phyloP scores from a whole-genome alignment of 2,329 filamentous ascomycete genomes.

The Exophiala oligosperma region DNA sequence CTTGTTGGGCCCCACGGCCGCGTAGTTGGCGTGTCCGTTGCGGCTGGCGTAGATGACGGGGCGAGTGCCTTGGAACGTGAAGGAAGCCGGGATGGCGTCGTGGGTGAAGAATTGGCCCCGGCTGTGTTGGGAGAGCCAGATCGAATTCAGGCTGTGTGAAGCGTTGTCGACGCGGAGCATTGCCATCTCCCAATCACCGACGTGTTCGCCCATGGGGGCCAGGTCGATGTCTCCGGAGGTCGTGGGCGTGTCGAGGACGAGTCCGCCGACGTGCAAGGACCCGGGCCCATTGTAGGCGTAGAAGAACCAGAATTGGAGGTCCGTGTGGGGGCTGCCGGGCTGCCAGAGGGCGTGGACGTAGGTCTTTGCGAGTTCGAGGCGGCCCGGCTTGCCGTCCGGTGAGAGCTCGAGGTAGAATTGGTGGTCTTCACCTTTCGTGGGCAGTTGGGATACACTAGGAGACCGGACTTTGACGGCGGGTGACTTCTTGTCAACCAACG shows the following conservation, averaged over 20 bases:
- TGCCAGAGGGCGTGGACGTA: conserved; percentile 19
- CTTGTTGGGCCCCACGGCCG: conserved; percentile 5
- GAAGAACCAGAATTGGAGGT: conserved; percentile 21
- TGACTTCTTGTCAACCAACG: conserved; percentile 12
- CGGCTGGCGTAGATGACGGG: conserved; percentile 13
- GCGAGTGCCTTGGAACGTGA: conserved; percentile 11
- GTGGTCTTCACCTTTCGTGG: conserved; percentile 5
- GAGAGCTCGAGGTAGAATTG: conserved; percentile 14
- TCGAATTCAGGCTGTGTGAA: conserved; percentile 4
- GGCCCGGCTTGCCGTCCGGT: conserved; percentile 3
- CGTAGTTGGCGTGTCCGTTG: conserved; percentile 14
- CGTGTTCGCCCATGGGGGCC: conserved; percentile 12
- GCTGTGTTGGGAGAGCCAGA: conserved; percentile 15
- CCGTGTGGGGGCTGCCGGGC: conserved; percentile 14
- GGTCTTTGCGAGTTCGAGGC: conserved; percentile 11
- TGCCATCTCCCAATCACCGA: conserved; percentile 17
- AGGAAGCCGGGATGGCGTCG: conserved; percentile 3
- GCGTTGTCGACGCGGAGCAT: conserved; percentile 17
- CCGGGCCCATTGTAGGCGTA: conserved; percentile 19
- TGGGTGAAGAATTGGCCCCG: conserved; percentile 13
- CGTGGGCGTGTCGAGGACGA: conserved; percentile 14
- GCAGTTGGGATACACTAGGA: not conserved
- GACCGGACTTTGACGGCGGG: conserved; percentile 1
- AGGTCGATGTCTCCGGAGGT: conserved; percentile 15
- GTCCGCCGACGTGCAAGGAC: conserved; percentile 9